Evolutionary conservation across 164 flowering plant species (phyloP), one percentile per base, ranked within the genome.

Genomic region (Chimonanthus salicifolius): DNA sequence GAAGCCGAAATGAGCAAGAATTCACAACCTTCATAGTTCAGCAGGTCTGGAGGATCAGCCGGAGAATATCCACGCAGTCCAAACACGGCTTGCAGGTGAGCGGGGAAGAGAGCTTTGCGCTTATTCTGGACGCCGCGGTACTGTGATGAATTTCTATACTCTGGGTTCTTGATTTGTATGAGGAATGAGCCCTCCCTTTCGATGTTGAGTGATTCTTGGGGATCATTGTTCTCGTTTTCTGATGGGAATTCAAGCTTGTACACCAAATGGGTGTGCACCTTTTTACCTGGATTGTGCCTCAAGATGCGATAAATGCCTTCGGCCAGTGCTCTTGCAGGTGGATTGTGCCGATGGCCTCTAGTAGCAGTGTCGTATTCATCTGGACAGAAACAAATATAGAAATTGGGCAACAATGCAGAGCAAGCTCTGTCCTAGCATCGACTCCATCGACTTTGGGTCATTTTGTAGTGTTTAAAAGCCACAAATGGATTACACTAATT

Each of bases 1-100:
- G 97, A 90, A 0, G 95, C 95, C 2, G 90, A 60, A 69, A 94
- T 87, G 45, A 92, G 83, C 76, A 94, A 70, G 72, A 94, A 83
- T 76, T 94, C 96, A 51, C 98, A 92, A 0, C 97, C 95, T 77
- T 90, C 92, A 11, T 85, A 90, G 84, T 94, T 92, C 74, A 94
- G 65, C 11, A 87, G 87, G 77, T 90, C 97, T 0, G 92, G 90
- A 2, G 94, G 97, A 66, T 91, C 90, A 3, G 90, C 92, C 0
- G 88, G 80, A 20, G 20, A 3, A 71, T 49, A 91, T 54, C 84
- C 48, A 5, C 20, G 21, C 0, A 78, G 72, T 49, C 95, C 94
- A 4, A 89, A 81, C 49, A 75, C 70, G 0, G 84, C 92, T 72
- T 91, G 94, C 54, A 94, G 75, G 75, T 81, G 89, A 6, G 95